phyloP scores from a whole-genome alignment of 129 eudicot genomes.

The Flaveria bidentis region DNA sequence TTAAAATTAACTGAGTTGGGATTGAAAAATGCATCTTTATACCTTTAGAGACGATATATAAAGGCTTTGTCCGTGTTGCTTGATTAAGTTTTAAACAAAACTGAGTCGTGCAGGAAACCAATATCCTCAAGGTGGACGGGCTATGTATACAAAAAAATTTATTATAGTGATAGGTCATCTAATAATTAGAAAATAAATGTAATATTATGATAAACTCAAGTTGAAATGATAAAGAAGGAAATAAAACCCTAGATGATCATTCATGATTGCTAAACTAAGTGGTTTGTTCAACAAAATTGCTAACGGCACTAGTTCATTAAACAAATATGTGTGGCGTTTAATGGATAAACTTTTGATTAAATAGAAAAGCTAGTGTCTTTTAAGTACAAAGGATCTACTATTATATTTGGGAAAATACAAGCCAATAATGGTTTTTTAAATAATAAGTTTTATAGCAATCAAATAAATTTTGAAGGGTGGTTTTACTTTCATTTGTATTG shows the following conservation, averaged over 20 bases:
- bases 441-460: too few relatives aligned
- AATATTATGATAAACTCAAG: background rate
- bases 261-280: slow-evolving; percentile 30
- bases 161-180: too few relatives aligned
- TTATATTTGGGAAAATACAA: background rate
- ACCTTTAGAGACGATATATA: background rate
- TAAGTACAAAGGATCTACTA: slow-evolving; percentile 12
- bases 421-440: background rate
- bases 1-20: too few relatives aligned
- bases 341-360: slow-evolving; percentile 24
- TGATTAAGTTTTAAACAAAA: background rate
- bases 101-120: too few relatives aligned
- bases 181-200: too few relatives aligned
- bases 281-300: slow-evolving; percentile 30
- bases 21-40: background rate
- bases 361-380: background rate
- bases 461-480: too few relatives aligned
- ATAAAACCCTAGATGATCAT: background rate
- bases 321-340: slow-evolving; percentile 16
- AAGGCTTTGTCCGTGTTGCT: background rate
- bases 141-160: too few relatives aligned
- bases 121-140: too few relatives aligned
- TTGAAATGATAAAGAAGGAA: slow-evolving; percentile 6
- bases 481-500: slow-evolving; percentile 20
- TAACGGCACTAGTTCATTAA: slow-evolving; percentile 15